phyloP scores from a whole-genome alignment of 1,284 basidiomycete genomes.

The Moesziomyces sp. region DNA sequence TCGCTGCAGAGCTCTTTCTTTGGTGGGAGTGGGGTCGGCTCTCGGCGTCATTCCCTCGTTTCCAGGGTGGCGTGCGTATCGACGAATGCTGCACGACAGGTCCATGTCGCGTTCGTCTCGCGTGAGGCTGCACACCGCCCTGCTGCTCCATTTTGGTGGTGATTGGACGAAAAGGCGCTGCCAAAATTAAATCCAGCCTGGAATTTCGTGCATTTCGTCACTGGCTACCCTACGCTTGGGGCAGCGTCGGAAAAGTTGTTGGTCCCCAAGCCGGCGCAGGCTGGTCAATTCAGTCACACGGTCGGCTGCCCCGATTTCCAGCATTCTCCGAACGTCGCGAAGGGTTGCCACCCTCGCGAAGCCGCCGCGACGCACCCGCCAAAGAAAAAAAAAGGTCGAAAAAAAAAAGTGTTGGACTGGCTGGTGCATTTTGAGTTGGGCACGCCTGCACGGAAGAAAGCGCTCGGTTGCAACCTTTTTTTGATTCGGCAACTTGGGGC shows the following conservation, averaged over 20 bases:
- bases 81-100: too few relatives aligned
- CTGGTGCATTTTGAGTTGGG: neutral
- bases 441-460: constrained; percentile 1
- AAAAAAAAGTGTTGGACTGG: constrained; percentile 15
- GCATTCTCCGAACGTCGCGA: neutral
- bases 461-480: neutral
- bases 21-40: neutral
- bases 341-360: constrained; percentile 7
- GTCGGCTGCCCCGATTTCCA: neutral
- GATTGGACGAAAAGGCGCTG: neutral
- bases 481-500: neutral
- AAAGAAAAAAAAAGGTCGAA: neutral
- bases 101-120: neutral
- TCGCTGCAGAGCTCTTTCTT: neutral
- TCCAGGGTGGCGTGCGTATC: too few relatives aligned
- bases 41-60: too few relatives aligned
- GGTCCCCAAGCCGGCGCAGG: neutral
- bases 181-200: neutral
- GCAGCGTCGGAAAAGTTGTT: neutral
- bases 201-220: neutral
- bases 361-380: constrained; percentile 3
- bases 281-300: too few relatives aligned
- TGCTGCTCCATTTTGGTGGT: too few relatives aligned
- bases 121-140: too few relatives aligned
- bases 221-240: neutral